Base-by-base conservation (phyloP, 2,329 filamentous ascomycete genomes). In the Berkeleyomyces basicola region DNA sequence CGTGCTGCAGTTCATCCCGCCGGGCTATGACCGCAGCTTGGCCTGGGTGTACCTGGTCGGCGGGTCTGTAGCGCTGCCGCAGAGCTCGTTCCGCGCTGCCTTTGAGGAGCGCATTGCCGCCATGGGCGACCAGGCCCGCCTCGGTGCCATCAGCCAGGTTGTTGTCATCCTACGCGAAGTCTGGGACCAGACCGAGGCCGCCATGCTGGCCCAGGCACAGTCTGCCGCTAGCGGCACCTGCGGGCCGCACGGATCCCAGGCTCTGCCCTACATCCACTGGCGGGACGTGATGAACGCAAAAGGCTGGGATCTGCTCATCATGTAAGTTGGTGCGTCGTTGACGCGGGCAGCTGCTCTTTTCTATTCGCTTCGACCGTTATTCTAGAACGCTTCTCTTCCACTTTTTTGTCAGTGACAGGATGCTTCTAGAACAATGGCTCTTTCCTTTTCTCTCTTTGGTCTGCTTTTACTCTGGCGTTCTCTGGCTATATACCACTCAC, bases 31-130 rank as follows among this genome's bases (percentile, higher is more conserved):
- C 74, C 87, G 90, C 69, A 90, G 87, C 64, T 82, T 97, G 33
- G 86, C 90, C 66, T 97, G 93, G 93, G 91, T 95, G 23, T 86
- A 96, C 68, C 84, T 97, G 55, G 84, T 97, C 63, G 87, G 87
- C 51, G 93, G 91, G 63, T 86, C 87, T 4, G 85, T 88, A 69
- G 90, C 88, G 65, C 79, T 84, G 1, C 80, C 86, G 1, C 79
- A 78, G 64, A 92, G 88, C 55, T 72, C 79, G 33, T 95, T 97
- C 81, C 86, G 92, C 67, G 73, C 74, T 44, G 84, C 93, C 71
- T 87, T 97, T 66, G 79, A 84, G 62, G 86, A 91, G 66, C 87
- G 93, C 65, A 79, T 87, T 65, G 78, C 79, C 9, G 80, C 83
- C 67, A 81, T 97, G 14, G 90, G 88, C 65, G 88, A 93, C 33